Percentiles rank a stretch among this genome's conserved stretches.
Conservation (phyloP, 1,139 yeast species). For the Geotrichum fermentans region DNA sequence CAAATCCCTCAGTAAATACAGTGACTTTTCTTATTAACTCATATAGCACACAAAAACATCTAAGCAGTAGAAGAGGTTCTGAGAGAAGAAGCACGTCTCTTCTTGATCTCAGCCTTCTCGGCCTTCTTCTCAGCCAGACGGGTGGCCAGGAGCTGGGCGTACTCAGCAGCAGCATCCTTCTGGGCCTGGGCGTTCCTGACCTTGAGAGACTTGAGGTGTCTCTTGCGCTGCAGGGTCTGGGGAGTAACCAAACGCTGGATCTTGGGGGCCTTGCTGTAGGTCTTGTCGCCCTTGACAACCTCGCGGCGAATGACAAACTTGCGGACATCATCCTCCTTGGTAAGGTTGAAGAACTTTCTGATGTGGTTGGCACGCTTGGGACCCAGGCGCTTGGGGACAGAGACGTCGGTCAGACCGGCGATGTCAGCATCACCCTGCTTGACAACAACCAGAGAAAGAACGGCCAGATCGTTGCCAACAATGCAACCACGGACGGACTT, state of each 20-base stretch:
- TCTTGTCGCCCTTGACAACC: slow-evolving; percentile 95
- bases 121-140: slow-evolving; percentile 97
- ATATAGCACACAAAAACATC: slow-evolving; percentile 13
- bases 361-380: slow-evolving; percentile 99
- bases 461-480: slow-evolving; percentile 96
- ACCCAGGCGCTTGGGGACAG: slow-evolving; percentile 98
- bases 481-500: slow-evolving; percentile 99
- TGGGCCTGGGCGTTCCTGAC: slow-evolving; percentile 96
- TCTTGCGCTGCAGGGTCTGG: slow-evolving; percentile 98
- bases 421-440: slow-evolving; percentile 97
- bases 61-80: slow-evolving; percentile 43
- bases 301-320: slow-evolving; percentile 98
- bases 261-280: slow-evolving; percentile 99
- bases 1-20: too few relatives aligned
- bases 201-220: slow-evolving; percentile 92
- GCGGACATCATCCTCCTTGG: slow-evolving; percentile 94
- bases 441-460: slow-evolving; percentile 84
- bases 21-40: slow-evolving; percentile 9
- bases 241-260: slow-evolving; percentile 99
- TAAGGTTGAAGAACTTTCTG: slow-evolving; percentile 97
- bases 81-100: slow-evolving; percentile 99
- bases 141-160: slow-evolving; percentile 97
- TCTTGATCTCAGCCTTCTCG: slow-evolving; percentile 94
- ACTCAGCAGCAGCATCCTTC: slow-evolving; percentile 99
- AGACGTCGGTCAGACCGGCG: slow-evolving; percentile 90